Evolutionary conservation across 331 rosid species (phyloP).

Genomic region (Acacia concinna): DNA sequence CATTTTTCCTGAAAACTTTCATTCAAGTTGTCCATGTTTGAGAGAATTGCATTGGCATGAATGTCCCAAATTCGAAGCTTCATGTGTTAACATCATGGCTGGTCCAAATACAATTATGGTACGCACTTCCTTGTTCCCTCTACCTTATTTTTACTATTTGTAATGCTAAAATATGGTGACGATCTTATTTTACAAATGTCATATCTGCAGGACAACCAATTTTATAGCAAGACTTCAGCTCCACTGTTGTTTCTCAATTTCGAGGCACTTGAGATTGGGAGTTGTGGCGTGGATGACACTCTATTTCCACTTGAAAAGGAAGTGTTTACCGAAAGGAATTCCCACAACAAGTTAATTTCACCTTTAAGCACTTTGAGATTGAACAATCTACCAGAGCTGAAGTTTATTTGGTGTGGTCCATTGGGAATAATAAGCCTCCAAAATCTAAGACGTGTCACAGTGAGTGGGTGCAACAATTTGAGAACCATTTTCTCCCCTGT

Average conservation of each 20-base stretch:
- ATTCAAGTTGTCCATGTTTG: background rate
- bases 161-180: too few relatives aligned
- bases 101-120: background rate
- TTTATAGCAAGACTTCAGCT: background rate
- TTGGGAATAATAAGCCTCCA: background rate
- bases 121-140: background rate
- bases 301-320: background rate
- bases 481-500: background rate
- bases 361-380: background rate
- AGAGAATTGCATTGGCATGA: background rate
- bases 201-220: background rate
- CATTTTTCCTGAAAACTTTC: background rate
- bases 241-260: background rate
- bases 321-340: rapidly evolving
- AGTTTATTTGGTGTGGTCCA: background rate
- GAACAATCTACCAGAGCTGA: background rate
- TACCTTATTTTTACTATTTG: background rate
- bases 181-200: background rate
- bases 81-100: background rate
- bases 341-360: background rate
- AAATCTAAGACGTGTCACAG: background rate
- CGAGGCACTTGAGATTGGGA: background rate
- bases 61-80: background rate
- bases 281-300: background rate
- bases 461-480: background rate